Evolutionary conservation across 495 filamentous ascomycete genomes (phyloP).

Genomic region (Glonium stellatum): DNA sequence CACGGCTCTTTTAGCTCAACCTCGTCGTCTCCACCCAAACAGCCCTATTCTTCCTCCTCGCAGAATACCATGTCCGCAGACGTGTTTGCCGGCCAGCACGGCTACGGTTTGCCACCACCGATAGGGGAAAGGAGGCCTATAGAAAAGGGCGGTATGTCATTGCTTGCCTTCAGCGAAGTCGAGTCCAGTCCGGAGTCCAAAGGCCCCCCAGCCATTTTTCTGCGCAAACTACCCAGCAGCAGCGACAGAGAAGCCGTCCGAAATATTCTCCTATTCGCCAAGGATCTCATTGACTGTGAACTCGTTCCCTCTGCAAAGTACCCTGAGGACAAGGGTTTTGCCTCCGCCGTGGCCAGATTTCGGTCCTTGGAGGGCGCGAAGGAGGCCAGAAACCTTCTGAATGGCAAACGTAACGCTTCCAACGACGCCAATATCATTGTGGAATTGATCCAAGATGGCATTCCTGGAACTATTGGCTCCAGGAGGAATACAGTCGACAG

Average conservation of each 20-base stretch:
- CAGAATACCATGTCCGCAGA: constrained; percentile 25
- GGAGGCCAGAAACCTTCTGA: constrained; percentile 66
- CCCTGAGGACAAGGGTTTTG: constrained; percentile 63
- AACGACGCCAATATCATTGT: constrained; percentile 75
- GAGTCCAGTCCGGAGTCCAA: constrained; percentile 27
- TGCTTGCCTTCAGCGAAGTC: constrained; percentile 26
- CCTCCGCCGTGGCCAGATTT: constrained; percentile 71
- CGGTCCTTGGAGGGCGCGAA: constrained; percentile 61
- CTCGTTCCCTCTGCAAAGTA: constrained; percentile 57
- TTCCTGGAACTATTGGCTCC: constrained; percentile 33
- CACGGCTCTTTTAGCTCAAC: constrained; percentile 30
- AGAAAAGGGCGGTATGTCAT: constrained; percentile 22
- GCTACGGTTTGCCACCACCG: constrained; percentile 19
- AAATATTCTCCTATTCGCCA: constrained; percentile 78
- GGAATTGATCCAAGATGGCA: constrained; percentile 50
- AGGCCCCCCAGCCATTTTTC: constrained; percentile 47
- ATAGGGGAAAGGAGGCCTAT: constrained; percentile 25
- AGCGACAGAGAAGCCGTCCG: constrained; percentile 66
- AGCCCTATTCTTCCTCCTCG: constrained; percentile 16
- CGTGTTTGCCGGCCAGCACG: constrained; percentile 24
- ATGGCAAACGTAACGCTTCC: constrained; percentile 71
- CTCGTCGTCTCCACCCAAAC: constrained; percentile 30
- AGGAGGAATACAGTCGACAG: constrained; percentile 58
- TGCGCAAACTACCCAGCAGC: constrained; percentile 70
- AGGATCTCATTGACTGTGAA: constrained; percentile 69